A percentile compares a stretch with the other conserved stretches of the same genome.
These are phyloP conservation scores for Maudiozyma turicensis DNA, from an alignment of 805 yeast genomes.

Conservation along the genomic window DNA sequence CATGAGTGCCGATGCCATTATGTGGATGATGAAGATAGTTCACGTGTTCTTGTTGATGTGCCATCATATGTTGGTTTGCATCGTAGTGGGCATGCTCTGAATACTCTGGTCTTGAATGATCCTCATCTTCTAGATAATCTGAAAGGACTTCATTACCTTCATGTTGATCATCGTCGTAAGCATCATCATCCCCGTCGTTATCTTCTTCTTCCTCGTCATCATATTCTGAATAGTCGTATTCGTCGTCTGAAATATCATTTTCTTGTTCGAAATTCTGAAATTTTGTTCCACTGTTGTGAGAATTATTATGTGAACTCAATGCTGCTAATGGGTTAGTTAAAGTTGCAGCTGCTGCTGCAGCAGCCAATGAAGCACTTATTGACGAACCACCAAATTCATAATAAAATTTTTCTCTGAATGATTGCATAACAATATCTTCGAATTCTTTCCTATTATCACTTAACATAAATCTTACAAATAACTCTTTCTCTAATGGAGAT, in stretches of 20 bases:
- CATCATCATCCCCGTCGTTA: slow-evolving; percentile 14
- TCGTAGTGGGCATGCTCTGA: slow-evolving; percentile 3
- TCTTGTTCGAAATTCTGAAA: slow-evolving; percentile 16
- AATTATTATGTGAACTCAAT: background rate
- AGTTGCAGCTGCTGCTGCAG: slow-evolving; percentile 22
- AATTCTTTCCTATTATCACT: slow-evolving; percentile 24
- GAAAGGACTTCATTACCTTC: slow-evolving; percentile 18
- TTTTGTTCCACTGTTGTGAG: background rate
- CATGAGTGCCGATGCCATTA: background rate
- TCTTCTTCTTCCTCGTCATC: slow-evolving; percentile 17
- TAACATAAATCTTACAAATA: slow-evolving; percentile 25
- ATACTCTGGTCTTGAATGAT: slow-evolving; percentile 1
- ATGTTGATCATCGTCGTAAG: slow-evolving; percentile 4
- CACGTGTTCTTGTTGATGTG: slow-evolving; percentile 2
- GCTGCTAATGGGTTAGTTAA: slow-evolving; percentile 8
- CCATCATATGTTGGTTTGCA: slow-evolving; percentile 4
- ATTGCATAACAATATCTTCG: slow-evolving; percentile 22
- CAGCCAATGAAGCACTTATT: slow-evolving; percentile 19
- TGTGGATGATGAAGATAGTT: background rate
- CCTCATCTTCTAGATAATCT: slow-evolving; percentile 23
- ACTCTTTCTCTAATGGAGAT: slow-evolving; percentile 23
- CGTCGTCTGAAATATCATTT: slow-evolving; percentile 10
- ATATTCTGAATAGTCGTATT: slow-evolving; percentile 16
- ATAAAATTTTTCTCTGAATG: slow-evolving; percentile 21
- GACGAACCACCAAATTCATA: slow-evolving; percentile 17